A percentile compares a stretch with the other conserved stretches of the same genome.
These are phyloP conservation scores for Claviceps africana DNA, from an alignment of 2,329 filamentous ascomycete genomes.

Conservation along the genomic window DNA sequence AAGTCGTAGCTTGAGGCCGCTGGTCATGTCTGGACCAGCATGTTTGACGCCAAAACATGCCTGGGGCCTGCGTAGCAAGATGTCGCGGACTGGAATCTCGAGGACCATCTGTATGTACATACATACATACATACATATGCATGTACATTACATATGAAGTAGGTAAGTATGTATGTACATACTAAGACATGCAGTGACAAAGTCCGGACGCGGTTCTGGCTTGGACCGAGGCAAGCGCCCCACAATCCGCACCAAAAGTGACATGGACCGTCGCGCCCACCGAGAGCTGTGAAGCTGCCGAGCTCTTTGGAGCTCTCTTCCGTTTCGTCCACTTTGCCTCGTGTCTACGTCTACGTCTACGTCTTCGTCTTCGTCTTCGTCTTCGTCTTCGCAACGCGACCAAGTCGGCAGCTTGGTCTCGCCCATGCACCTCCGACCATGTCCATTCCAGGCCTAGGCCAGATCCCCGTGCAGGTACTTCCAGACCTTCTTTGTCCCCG, in stretches of 20 bases:
- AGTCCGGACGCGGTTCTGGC: too few relatives aligned
- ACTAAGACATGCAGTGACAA: too few relatives aligned
- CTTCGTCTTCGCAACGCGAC: background rate
- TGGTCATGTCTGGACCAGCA: too few relatives aligned
- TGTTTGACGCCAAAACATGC: too few relatives aligned
- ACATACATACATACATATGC: too few relatives aligned
- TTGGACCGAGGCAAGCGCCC: background rate
- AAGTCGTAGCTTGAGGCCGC: too few relatives aligned
- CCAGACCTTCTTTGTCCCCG: too few relatives aligned
- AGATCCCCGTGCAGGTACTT: slow-evolving; percentile 45
- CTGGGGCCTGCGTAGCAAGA: too few relatives aligned
- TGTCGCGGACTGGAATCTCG: too few relatives aligned
- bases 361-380: background rate
- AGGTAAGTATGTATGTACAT: too few relatives aligned
- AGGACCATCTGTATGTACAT: too few relatives aligned
- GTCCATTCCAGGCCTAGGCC: slow-evolving; percentile 63
- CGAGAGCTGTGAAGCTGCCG: background rate
- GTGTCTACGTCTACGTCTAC: background rate
- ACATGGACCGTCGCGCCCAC: background rate
- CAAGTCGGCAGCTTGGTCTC: background rate
- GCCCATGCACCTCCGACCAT: slow-evolving; percentile 31
- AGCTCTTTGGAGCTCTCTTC: background rate
- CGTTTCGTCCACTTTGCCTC: background rate
- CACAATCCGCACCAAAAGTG: background rate
- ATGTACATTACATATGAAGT: too few relatives aligned